Evolutionary conservation across 345 rosid species (phyloP).

Genomic region (Gossypium herbaceum): DNA sequence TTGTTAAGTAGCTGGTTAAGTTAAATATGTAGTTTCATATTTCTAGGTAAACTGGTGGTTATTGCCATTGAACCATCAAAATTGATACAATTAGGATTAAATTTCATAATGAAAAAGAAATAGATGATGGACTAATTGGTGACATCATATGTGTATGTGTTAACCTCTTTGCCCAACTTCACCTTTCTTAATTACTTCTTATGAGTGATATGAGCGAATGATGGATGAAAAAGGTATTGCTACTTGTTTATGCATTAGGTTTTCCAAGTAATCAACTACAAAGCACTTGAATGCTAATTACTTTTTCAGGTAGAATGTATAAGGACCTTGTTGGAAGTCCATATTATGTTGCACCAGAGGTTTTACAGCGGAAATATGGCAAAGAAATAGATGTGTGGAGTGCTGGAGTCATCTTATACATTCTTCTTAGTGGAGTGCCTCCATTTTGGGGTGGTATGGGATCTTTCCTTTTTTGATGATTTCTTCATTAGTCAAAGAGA

Average conservation of each 20-base stretch:
- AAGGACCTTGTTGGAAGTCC: slow-evolving; percentile 73
- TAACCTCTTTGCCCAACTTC: neutral
- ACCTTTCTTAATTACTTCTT: neutral
- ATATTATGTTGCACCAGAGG: slow-evolving; percentile 94
- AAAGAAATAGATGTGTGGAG: slow-evolving; percentile 96
- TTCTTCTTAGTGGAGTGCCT: slow-evolving; percentile 88
- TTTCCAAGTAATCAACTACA: neutral
- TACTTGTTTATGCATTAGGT: neutral
- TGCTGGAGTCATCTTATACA: slow-evolving; percentile 85
- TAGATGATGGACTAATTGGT: neutral
- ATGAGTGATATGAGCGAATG: neutral
- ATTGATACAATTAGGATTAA: neutral
- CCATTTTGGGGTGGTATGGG: slow-evolving; percentile 91
- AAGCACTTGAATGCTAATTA: neutral
- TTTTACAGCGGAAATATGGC: slow-evolving; percentile 60
- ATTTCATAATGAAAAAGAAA: neutral
- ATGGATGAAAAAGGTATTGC: neutral
- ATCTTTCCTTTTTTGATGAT: neutral
- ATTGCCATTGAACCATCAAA: neutral
- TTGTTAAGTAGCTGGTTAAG: neutral
- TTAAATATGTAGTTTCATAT: neutral
- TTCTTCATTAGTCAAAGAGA: neutral
- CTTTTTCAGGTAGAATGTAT: slow-evolving; percentile 56
- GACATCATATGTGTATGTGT: neutral
- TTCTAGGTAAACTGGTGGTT: neutral